Conservation (phyloP, 768 basidiomycete genomes). For the Agrocybe pediades region DNA sequence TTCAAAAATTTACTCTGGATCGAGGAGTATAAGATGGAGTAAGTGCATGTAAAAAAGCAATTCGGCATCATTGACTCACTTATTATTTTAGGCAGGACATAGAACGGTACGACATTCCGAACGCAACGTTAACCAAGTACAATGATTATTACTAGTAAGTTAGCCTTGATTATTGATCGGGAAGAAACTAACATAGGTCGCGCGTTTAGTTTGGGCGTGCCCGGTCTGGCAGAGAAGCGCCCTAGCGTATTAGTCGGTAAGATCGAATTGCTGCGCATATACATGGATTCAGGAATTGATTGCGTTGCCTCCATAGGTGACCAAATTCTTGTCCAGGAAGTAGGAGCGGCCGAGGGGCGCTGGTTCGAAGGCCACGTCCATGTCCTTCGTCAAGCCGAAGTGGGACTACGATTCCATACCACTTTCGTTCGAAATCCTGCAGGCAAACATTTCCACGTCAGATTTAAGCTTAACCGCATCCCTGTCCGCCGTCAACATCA, state of each 20-base stretch:
- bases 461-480: constrained; percentile 59
- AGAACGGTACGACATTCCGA: constrained; percentile 34
- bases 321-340: constrained; percentile 49
- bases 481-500: constrained; percentile 61
- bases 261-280: constrained; percentile 7
- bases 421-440: constrained; percentile 40
- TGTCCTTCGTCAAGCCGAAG: constrained; percentile 45
- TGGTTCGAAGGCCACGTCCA: constrained; percentile 68
- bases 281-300: not conserved
- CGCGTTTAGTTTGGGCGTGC: constrained; percentile 24
- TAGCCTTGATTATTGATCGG: not conserved
- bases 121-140: constrained; percentile 30
- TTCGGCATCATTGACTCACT: not conserved
- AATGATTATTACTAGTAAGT: constrained; percentile 42
- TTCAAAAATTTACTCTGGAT: constrained; percentile 59
- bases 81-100: constrained; percentile 38
- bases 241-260: constrained; percentile 58
- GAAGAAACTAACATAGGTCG: not conserved
- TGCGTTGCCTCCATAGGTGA: constrained; percentile 40
- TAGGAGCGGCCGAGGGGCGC: constrained; percentile 36
- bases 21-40: constrained; percentile 51
- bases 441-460: constrained; percentile 46
- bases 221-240: constrained; percentile 59
- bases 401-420: constrained; percentile 50
- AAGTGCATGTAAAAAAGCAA: constrained; percentile 10